phyloP scores from a whole-genome alignment of 371 early-diverging fungal species.

The Saksenaea vasiformis region DNA sequence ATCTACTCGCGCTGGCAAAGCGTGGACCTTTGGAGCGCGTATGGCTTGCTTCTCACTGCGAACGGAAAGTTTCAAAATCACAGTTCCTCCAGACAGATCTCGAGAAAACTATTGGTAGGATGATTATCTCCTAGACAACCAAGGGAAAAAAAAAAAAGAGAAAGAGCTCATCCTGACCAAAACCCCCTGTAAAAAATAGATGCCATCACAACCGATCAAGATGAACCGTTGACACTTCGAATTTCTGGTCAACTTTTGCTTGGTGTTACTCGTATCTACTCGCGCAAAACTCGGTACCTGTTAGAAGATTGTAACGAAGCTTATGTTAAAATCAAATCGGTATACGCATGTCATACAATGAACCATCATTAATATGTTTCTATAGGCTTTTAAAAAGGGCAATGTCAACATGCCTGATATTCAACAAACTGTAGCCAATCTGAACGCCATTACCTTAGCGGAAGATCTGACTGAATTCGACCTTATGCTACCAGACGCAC shows the following conservation, averaged over 20 bases:
- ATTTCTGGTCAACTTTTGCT: conserved; percentile 96
- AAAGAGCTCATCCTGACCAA: background rate
- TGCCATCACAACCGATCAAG: conserved; percentile 80
- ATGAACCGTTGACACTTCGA: conserved; percentile 87
- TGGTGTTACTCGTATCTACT: conserved; percentile 96
- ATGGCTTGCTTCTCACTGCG: conserved; percentile 98
- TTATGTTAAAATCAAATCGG: conserved; percentile 90
- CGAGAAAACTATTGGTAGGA: conserved; percentile 79
- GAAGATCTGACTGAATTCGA: conserved; percentile 91
- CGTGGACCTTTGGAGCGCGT: conserved; percentile 95
- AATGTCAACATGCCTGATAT: conserved; percentile 87
- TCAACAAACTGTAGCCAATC: conserved; percentile 65
- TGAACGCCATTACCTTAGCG: conserved; percentile 84
- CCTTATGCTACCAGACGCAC: conserved; percentile 79
- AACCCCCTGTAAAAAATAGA: conserved; percentile 40
- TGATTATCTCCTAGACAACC: background rate
- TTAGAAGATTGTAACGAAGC: conserved; percentile 98
- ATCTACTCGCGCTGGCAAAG: conserved; percentile 59
- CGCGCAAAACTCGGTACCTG: conserved; percentile 94
- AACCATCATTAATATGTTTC: background rate
- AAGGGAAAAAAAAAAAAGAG: no score
- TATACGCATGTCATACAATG: conserved; percentile 23
- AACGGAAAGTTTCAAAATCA: conserved; percentile 92
- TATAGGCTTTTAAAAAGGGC: conserved; percentile 82
- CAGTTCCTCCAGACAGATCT: conserved; percentile 93